phyloP scores from a whole-genome alignment of 768 basidiomycete species.

The Russula earlei region DNA sequence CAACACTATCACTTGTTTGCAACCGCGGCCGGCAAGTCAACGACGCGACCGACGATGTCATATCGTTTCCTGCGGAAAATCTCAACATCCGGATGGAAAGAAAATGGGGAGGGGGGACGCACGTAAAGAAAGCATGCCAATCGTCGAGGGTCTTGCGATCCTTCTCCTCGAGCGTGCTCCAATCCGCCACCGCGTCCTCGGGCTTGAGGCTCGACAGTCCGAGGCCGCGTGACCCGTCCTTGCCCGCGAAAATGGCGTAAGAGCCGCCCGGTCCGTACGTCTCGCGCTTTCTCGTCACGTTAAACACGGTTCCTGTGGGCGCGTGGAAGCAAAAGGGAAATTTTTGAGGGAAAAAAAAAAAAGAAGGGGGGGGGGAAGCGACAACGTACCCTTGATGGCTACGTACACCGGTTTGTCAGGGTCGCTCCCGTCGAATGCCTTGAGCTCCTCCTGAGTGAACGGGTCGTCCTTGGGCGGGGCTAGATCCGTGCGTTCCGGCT shows the following conservation, averaged over 20 bases:
- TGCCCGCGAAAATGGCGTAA: conserved; percentile 85
- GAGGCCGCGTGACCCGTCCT: conserved; percentile 83
- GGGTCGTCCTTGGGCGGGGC: conserved; percentile 70
- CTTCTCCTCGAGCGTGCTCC: conserved; percentile 58
- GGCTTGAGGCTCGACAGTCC: conserved; percentile 82
- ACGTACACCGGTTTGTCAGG: conserved; percentile 70
- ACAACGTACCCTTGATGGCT: conserved; percentile 72
- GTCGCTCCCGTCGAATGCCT: conserved; percentile 60
- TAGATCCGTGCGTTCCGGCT: conserved; percentile 50
- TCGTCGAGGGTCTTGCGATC: conserved; percentile 78
- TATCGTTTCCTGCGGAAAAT: conserved; percentile 59
- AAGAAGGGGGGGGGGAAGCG: neutral
- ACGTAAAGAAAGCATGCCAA: conserved; percentile 85
- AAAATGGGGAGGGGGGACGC: conserved; percentile 29
- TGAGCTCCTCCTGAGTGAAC: conserved; percentile 60
- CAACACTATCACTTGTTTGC: conserved; percentile 20
- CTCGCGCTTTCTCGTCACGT: conserved; percentile 76
- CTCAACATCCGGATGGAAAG: neutral
- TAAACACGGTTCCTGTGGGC: conserved; percentile 73
- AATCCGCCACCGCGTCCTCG: conserved; percentile 85
- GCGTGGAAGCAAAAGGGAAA: neutral
- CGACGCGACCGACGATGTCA: conserved; percentile 72
- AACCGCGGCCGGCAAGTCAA: conserved; percentile 39
- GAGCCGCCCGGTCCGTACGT: conserved; percentile 80
- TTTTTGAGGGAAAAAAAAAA: too few species aligned